These are phyloP conservation scores for Penicillium sp. DNA, from an alignment of 2,329 filamentous ascomycete species.

Conservation along the genomic window DNA sequence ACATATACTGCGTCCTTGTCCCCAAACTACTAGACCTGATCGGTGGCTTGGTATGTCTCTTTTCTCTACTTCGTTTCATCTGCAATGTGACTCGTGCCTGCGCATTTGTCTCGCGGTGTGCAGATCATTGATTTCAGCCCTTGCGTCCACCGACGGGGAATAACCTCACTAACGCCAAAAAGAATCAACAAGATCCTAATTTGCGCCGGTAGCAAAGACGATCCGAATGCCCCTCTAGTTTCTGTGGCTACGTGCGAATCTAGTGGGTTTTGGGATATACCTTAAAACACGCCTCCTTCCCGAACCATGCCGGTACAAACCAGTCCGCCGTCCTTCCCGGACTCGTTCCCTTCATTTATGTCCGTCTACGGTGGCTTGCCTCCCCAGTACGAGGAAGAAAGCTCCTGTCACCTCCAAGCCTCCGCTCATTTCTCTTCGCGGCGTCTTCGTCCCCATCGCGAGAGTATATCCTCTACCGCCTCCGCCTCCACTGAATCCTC, in stretches of 20 bases:
- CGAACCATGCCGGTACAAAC: conserved; percentile 43
- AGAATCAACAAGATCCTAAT: conserved; percentile 27
- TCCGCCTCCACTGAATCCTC: conserved; percentile 91
- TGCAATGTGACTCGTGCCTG: conserved; percentile 12
- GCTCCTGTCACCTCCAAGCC: conserved; percentile 25
- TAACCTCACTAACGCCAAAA: conserved; percentile 4
- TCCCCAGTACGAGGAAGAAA: conserved; percentile 30
- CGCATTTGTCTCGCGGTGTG: conserved; percentile 6
- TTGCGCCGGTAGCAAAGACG: conserved; percentile 44
- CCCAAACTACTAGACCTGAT: background rate
- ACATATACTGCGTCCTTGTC: no score
- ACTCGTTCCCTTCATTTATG: conserved; percentile 55
- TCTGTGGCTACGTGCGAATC: conserved; percentile 9
- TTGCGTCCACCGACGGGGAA: conserved; percentile 16
- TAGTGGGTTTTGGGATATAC: conserved; percentile 13
- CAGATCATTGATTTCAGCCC: conserved; percentile 32
- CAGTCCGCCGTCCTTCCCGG: conserved; percentile 40
- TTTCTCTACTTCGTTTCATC: conserved; percentile 1
- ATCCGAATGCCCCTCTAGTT: conserved; percentile 32
- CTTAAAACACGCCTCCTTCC: conserved; percentile 20
- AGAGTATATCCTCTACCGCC: conserved; percentile 46
- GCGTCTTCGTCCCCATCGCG: conserved; percentile 40
- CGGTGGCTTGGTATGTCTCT: conserved; percentile 3
- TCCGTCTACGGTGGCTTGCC: conserved; percentile 52
- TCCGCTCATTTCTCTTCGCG: conserved; percentile 27